Conservation (phyloP, 345 rosid species). For the Viola odorata region DNA sequence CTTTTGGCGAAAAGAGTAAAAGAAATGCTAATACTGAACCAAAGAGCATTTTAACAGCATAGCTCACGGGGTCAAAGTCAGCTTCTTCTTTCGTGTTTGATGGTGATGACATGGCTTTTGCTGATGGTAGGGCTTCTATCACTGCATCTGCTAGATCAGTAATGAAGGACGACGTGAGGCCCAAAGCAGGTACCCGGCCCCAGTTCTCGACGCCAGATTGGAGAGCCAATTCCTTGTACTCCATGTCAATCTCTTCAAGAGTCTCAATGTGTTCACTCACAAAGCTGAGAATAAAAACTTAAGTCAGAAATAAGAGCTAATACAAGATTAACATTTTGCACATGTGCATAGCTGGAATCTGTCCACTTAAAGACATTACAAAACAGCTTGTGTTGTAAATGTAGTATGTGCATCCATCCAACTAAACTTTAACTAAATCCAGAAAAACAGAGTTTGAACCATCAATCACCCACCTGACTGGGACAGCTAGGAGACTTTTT, state of each 20-base stretch:
- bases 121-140: slow-evolving; percentile 77
- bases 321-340: not conserved
- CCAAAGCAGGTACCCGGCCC: slow-evolving; percentile 88
- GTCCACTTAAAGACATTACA: not conserved
- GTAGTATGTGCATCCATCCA: not conserved
- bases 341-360: not conserved
- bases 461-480: slow-evolving; percentile 64
- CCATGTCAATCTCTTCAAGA: slow-evolving; percentile 93
- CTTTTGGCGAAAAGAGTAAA: slow-evolving; percentile 56
- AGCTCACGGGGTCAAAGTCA: slow-evolving; percentile 41
- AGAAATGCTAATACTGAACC: slow-evolving; percentile 72
- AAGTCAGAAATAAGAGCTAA: not conserved
- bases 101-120: slow-evolving; percentile 42
- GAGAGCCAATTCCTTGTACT: slow-evolving; percentile 71
- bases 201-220: slow-evolving; percentile 90
- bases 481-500: slow-evolving; percentile 85
- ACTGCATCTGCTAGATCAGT: slow-evolving; percentile 89
- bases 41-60: slow-evolving; percentile 55
- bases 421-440: no score
- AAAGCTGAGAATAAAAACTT: slow-evolving; percentile 43
- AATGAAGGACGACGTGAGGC: slow-evolving; percentile 76
- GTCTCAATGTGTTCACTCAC: slow-evolving; percentile 96
- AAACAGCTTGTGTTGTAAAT: not conserved
- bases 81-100: slow-evolving; percentile 33
- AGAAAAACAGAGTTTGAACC: not conserved